Conservation (phyloP, 805 yeast species). For the Saturnispora halmiae region DNA sequence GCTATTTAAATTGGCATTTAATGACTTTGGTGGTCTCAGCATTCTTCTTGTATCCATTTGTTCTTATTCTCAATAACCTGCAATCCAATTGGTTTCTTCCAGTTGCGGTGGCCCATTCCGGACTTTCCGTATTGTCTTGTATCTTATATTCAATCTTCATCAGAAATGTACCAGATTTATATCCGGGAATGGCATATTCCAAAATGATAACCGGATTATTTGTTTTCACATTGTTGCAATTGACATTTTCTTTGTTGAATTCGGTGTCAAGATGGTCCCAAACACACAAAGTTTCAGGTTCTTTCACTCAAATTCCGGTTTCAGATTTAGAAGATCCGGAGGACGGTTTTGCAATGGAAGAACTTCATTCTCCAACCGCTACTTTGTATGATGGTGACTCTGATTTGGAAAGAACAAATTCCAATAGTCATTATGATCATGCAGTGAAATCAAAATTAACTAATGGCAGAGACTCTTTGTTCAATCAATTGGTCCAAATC, state of each 20-base stretch:
- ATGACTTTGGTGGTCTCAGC: constrained; percentile 35
- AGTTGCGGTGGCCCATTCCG: constrained; percentile 42
- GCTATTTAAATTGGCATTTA: constrained; percentile 49
- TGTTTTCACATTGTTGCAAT: constrained; percentile 45
- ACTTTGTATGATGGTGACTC: constrained; percentile 27
- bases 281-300: neutral
- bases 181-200: constrained; percentile 68
- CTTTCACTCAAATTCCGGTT: constrained; percentile 8
- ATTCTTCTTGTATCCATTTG: constrained; percentile 56
- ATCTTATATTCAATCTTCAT: constrained; percentile 49
- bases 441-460: constrained; percentile 10
- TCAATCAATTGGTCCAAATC: constrained; percentile 27
- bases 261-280: constrained; percentile 37
- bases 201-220: constrained; percentile 56
- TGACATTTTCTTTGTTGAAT: constrained; percentile 42
- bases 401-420: neutral
- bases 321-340: constrained; percentile 12
- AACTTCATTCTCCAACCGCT: constrained; percentile 28
- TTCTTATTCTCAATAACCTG: constrained; percentile 54
- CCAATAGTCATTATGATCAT: neutral
- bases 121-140: constrained; percentile 40
- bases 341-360: constrained; percentile 23
- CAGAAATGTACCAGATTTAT: constrained; percentile 52
- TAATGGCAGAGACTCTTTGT: constrained; percentile 27
- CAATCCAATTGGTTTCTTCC: constrained; percentile 52